phyloP scores from a whole-genome alignment of 331 rosid species.

The Rosa hybrid region DNA sequence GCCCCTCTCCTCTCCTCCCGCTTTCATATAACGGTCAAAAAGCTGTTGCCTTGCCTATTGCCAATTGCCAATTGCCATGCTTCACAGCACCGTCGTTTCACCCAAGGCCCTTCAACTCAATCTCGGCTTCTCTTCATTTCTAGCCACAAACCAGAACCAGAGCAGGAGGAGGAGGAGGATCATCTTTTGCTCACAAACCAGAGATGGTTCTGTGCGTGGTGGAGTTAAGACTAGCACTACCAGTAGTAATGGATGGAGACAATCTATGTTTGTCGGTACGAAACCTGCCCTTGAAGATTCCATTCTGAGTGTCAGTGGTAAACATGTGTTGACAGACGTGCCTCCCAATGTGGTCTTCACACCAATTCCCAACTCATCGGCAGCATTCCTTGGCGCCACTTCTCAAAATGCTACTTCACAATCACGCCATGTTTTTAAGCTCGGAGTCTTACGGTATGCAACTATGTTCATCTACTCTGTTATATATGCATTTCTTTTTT shows the following conservation, averaged over 20 bases:
- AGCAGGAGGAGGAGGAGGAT: slow-evolving; percentile 2
- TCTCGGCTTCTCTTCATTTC: slow-evolving; percentile 21
- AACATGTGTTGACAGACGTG: slow-evolving; percentile 29
- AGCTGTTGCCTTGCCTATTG: background rate
- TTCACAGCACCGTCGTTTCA: slow-evolving; percentile 21
- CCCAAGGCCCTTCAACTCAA: slow-evolving; percentile 21
- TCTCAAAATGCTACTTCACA: slow-evolving; percentile 22
- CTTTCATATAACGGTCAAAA: slow-evolving; percentile 27
- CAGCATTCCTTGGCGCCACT: slow-evolving; percentile 43
- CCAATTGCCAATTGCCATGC: slow-evolving; percentile 22
- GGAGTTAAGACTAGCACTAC: background rate
- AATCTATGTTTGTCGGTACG: slow-evolving; percentile 26
- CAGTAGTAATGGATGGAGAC: slow-evolving; percentile 21
- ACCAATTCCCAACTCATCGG: slow-evolving; percentile 34
- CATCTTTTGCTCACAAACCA: slow-evolving; percentile 15
- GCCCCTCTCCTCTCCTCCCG: slow-evolving; percentile 11
- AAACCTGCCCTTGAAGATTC: slow-evolving; percentile 37
- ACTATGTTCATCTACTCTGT: background rate
- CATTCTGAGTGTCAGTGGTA: slow-evolving; percentile 26
- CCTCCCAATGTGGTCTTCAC: slow-evolving; percentile 41
- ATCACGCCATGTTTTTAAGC: slow-evolving; percentile 40
- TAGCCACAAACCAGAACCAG: slow-evolving; percentile 1
- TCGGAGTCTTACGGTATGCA: slow-evolving; percentile 34
- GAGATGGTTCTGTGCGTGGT: slow-evolving; percentile 11
- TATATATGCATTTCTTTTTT: background rate